These are phyloP conservation scores for Melampsora americana DNA, from an alignment of 1,284 basidiomycete species.

Conservation along the genomic window DNA sequence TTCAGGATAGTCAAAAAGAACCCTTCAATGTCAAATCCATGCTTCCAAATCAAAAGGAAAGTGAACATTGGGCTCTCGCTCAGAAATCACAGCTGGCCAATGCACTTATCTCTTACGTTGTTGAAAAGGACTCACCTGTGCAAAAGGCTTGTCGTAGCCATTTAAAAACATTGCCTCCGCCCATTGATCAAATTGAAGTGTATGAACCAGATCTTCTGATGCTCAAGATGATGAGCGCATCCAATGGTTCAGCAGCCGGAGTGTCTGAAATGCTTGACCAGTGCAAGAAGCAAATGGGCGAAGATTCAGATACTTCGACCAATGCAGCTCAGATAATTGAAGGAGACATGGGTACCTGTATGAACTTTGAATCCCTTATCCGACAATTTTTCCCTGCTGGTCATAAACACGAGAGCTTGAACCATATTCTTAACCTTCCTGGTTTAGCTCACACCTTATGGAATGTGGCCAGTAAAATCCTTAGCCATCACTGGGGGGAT, in stretches of 20 bases:
- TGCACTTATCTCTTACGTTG: background rate
- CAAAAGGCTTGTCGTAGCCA: too few species aligned
- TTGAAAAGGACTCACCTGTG: background rate
- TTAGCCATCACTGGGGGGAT: slow-evolving; percentile 15
- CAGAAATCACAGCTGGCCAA: slow-evolving; percentile 8
- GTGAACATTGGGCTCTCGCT: background rate
- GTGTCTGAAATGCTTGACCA: background rate
- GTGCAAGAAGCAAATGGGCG: background rate
- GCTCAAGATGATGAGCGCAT: slow-evolving; percentile 19
- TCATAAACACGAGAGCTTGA: background rate
- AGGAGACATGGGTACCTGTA: slow-evolving; percentile 17
- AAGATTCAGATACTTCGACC: background rate
- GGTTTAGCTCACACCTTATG: slow-evolving; percentile 23
- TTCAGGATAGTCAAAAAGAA: background rate
- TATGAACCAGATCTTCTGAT: slow-evolving; percentile 9
- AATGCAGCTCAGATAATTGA: background rate
- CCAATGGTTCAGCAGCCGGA: slow-evolving; percentile 5
- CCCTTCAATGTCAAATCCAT: background rate
- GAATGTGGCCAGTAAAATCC: slow-evolving; percentile 13
- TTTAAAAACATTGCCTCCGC: too few species aligned
- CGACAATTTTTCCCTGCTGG: background rate
- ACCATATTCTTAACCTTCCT: slow-evolving; percentile 5
- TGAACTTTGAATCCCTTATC: background rate
- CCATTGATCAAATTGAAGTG: too few species aligned
- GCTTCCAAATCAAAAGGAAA: background rate